A percentile compares a stretch with the other conserved stretches of the same genome.
phyloP scores from a whole-genome alignment of 2,329 filamentous ascomycete species.

The Beauveria sp. region DNA sequence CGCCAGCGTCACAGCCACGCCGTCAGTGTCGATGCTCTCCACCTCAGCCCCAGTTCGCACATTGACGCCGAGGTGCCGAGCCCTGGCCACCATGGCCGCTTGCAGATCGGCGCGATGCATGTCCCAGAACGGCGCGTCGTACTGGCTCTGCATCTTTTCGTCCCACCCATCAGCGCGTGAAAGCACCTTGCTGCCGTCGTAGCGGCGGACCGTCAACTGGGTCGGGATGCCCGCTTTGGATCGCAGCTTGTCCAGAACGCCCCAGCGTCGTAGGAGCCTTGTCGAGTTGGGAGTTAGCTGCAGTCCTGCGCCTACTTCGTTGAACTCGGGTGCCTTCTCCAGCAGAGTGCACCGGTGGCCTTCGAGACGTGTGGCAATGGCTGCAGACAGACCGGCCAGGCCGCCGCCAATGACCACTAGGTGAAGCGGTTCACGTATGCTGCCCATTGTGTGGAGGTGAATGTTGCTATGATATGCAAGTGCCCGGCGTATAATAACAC shows the following conservation, averaged over 20 bases:
- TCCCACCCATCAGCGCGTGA: conserved; percentile 39
- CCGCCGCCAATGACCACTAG: not conserved
- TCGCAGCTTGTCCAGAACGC: conserved; percentile 37
- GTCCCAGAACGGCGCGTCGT: conserved; percentile 49
- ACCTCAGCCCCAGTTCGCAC: conserved; percentile 43
- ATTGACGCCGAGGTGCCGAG: conserved; percentile 43
- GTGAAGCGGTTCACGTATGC: not conserved
- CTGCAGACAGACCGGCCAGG: not conserved
- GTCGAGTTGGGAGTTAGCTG: conserved; percentile 45
- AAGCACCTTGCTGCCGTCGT: conserved; percentile 42
- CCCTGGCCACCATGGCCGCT: conserved; percentile 41
- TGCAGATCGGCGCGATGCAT: conserved; percentile 58
- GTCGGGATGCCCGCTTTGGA: conserved; percentile 33
- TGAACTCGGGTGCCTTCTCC: not conserved
- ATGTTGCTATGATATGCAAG: not conserved
- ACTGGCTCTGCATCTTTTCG: conserved; percentile 43
- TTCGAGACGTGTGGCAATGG: not conserved
- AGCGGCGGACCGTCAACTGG: conserved; percentile 44
- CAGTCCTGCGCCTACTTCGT: conserved; percentile 43
- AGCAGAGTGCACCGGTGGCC: not conserved
- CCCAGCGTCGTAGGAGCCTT: conserved; percentile 42
- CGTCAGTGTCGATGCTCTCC: conserved; percentile 38
- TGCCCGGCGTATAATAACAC: not conserved
- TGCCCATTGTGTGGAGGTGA: not conserved
- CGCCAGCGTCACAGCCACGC: conserved; percentile 30